Conservation (phyloP, 257 asterid genomes). For the Primulina huaijiensis region DNA sequence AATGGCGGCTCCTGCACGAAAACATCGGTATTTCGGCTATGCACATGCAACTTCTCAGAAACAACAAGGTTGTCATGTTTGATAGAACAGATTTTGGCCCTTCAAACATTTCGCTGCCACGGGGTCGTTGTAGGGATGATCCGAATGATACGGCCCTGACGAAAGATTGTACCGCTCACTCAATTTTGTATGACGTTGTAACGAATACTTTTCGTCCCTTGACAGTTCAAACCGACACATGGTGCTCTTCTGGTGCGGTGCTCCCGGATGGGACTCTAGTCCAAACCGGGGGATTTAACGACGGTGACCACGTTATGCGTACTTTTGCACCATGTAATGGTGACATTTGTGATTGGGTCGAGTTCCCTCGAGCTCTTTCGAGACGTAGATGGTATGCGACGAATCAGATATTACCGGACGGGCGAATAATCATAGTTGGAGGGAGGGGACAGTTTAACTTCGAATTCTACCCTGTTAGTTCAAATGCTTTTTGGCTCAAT, state of each 20-base stretch:
- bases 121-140: constrained; percentile 44
- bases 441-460: constrained; percentile 62
- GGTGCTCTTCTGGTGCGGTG: constrained; percentile 83
- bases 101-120: constrained; percentile 54
- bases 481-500: constrained; percentile 19
- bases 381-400: constrained; percentile 66
- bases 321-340: constrained; percentile 36
- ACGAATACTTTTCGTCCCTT: constrained; percentile 40
- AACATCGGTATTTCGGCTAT: constrained; percentile 72
- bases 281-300: constrained; percentile 75
- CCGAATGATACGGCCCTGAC: constrained; percentile 34
- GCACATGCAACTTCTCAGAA: constrained; percentile 77
- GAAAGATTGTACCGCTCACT: constrained; percentile 74
- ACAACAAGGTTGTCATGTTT: constrained; percentile 56
- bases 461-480: constrained; percentile 44
- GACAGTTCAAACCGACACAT: constrained; percentile 55
- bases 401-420: constrained; percentile 64
- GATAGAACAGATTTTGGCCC: constrained; percentile 75
- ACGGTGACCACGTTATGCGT: constrained; percentile 50
- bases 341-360: constrained; percentile 48
- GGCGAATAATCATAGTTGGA: constrained; percentile 51
- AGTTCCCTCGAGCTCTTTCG: constrained; percentile 33
- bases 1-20: constrained; percentile 41
- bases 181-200: constrained; percentile 45
- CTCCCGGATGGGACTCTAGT: constrained; percentile 54